These are phyloP conservation scores for Silene vulgaris DNA, from an alignment of 179 eudicot species.

Conservation along the genomic window DNA sequence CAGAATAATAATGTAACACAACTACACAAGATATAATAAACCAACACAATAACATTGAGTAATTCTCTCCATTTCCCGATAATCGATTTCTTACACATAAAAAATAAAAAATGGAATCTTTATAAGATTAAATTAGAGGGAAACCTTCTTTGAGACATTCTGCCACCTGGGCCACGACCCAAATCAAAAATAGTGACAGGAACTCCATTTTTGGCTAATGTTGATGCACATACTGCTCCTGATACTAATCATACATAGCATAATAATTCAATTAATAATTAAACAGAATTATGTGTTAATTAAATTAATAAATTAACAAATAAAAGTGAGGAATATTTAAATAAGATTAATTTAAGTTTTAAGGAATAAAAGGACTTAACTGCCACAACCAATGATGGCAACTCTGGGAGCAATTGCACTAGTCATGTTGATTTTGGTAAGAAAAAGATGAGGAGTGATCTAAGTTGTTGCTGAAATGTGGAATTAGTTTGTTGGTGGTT, in stretches of 20 bases:
- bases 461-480: not conserved
- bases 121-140: not conserved
- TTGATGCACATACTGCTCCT: constrained; percentile 90
- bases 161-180: constrained; percentile 93
- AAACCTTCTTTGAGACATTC: constrained; percentile 87
- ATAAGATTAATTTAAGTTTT: not conserved
- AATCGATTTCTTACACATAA: not conserved
- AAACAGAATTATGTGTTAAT: not conserved
- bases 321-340: not conserved
- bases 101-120: not conserved
- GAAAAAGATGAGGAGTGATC: not conserved
- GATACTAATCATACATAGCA: constrained; percentile 41
- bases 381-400: constrained; percentile 77
- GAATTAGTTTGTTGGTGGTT: not conserved
- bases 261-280: not conserved
- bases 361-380: constrained; percentile 32
- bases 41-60: not conserved
- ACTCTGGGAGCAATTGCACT: constrained; percentile 39
- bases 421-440: constrained; percentile 23
- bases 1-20: constrained; percentile 9
- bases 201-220: constrained; percentile 69
- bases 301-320: not conserved
- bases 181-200: constrained; percentile 72
- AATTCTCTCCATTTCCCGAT: not conserved
- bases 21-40: not conserved